A percentile compares a stretch with the other conserved stretches of the same genome.
Conservation (phyloP, 176 grass and related monocot genomes). For the barley (Hordeum vulgare) region MorexV3_pseudomolecules_assembly NC_058518.1:501993813-501994312, state of each 20-base stretch:
- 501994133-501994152: conserved; percentile 86
- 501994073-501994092: conserved; percentile 79
- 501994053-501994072: conserved; percentile 81
- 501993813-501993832: background rate
- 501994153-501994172: conserved; percentile 72
- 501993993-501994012: background rate
- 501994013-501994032: background rate
- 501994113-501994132: conserved; percentile 88
- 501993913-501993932: conserved; percentile 83
- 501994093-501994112: conserved; percentile 91
- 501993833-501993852: background rate
- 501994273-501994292: conserved; percentile 38
- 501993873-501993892: conserved; percentile 84
- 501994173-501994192: conserved; percentile 33
- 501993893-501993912: conserved; percentile 91
- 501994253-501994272: conserved; percentile 30
- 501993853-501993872: conserved; percentile 93
- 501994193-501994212: conserved; percentile 35
- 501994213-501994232: no score
- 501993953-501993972: conserved; percentile 30
- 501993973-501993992: background rate
- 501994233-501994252: no score
- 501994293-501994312: no score
- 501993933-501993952: conserved; percentile 39
- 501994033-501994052: background rate